These are phyloP conservation scores for Cytospora mali DNA, from an alignment of 2,329 filamentous ascomycete species.

Conservation along the genomic window DNA sequence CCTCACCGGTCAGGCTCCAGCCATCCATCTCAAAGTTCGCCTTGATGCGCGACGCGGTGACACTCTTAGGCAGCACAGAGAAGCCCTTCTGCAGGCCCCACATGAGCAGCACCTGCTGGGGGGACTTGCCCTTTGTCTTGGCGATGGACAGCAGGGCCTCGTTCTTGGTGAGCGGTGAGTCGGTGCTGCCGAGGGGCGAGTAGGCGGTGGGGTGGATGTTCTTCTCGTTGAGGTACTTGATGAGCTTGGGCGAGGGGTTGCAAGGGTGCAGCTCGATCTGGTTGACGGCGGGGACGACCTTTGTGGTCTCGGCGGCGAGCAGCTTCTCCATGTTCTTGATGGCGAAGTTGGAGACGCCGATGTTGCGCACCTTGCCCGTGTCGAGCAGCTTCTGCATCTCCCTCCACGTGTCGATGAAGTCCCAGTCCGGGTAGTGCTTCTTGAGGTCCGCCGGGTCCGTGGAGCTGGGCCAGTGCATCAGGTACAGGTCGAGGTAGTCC, in stretches of 20 bases:
- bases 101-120: conserved; percentile 75
- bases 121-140: conserved; percentile 66
- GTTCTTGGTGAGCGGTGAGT: conserved; percentile 72
- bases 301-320: conserved; percentile 65
- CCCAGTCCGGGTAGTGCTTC: conserved; percentile 76
- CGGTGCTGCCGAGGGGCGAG: conserved; percentile 71
- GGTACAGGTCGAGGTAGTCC: conserved; percentile 70
- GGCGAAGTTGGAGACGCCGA: conserved; percentile 85
- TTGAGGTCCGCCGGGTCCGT: conserved; percentile 63
- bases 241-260: conserved; percentile 78
- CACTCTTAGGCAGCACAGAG: conserved; percentile 84
- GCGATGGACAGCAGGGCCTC: conserved; percentile 64
- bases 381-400: conserved; percentile 71
- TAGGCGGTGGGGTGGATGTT: conserved; percentile 76
- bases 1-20: conserved; percentile 72
- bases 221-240: conserved; percentile 72
- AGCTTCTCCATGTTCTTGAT: conserved; percentile 80
- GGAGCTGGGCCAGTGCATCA: conserved; percentile 73
- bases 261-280: conserved; percentile 82
- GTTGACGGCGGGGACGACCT: conserved; percentile 70
- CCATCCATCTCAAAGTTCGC: conserved; percentile 76
- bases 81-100: conserved; percentile 83
- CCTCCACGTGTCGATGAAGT: conserved; percentile 78
- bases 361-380: conserved; percentile 74
- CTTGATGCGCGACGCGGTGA: conserved; percentile 72